Evolutionary conservation across 345 rosid species (phyloP), one percentile per base, ranked within the genome.

Genomic region (Ceriops zippeliana): DNA sequence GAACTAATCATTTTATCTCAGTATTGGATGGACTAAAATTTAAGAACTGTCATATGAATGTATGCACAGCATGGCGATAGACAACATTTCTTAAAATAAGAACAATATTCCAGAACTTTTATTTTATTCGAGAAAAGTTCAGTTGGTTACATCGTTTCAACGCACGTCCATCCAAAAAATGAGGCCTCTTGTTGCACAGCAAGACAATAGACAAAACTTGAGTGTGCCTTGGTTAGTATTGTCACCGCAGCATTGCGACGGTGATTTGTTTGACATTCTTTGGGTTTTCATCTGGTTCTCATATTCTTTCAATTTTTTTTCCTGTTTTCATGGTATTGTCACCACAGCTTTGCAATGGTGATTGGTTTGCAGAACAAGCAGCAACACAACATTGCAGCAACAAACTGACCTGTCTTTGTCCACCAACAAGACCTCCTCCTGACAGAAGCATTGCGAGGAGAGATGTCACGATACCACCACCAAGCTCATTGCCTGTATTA

Each of bases 361-460:
- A 15, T 37, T 17, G 21, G 27, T 32, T 4, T 2, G 34, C 13
- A 51, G 20, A 22, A 52, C 57, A 38, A 52, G 34, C n/a, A 57
- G 27, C 56, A 60, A 59, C 21, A 61, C 8, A 24, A 27, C 22
- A 22, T 3, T 3, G 59, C 59, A 22, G 59, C 24, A 24, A 56
- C 53, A 69, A 32, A 32, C 62, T 70, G 76, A 82, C 88, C 88
- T 86, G 87, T 82, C 80, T 83, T 37, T 63, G 28, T 38, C 86
- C 78, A 1, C 79, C 68, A 58, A 79, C 35, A 4, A 70, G 76
- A 67, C 81, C 75, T 34, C 86, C 83, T 7, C 89, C 91, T 28
- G 75, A 69, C 72, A 85, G 31, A 69, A 92, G 89, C 86, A 86
- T 84, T 59, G 86, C 49, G 69, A 92, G 47, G 65, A 92, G 87